A percentile compares a stretch with the other conserved stretches of the same genome.
These are phyloP conservation scores for Hanseniaspora gamundiae DNA, from an alignment of 1,139 yeast genomes.

Conservation along the genomic window DNA sequence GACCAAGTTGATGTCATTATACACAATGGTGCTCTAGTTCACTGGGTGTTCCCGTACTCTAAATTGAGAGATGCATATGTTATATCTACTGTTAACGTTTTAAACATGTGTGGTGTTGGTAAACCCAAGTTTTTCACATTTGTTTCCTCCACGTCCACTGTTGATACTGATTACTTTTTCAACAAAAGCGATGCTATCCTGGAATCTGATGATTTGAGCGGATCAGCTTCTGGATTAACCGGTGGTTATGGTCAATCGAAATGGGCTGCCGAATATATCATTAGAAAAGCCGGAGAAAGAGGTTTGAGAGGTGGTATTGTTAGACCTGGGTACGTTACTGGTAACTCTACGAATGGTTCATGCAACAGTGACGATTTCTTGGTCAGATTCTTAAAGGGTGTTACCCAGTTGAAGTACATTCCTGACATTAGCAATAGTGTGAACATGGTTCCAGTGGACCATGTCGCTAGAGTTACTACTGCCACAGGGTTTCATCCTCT, in stretches of 20 bases:
- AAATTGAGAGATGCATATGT: conserved; percentile 91
- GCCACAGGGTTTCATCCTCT: conserved; percentile 70
- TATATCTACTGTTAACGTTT: conserved; percentile 69
- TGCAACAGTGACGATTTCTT: conserved; percentile 94
- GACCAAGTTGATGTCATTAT: conserved; percentile 64
- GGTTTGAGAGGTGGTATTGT: conserved; percentile 84
- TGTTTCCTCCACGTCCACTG: conserved; percentile 89
- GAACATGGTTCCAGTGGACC: conserved; percentile 97
- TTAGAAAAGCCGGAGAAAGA: conserved; percentile 73
- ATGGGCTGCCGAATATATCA: conserved; percentile 91
- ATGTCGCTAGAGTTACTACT: conserved; percentile 83
- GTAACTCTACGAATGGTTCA: conserved; percentile 71
- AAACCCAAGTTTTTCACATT: conserved; percentile 79
- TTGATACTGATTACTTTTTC: conserved; percentile 75
- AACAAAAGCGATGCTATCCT: conserved; percentile 75
- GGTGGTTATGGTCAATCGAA: conserved; percentile 95
- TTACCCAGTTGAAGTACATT: conserved; percentile 71
- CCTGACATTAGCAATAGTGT: conserved; percentile 83
- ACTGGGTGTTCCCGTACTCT: conserved; percentile 95
- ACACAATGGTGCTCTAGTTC: conserved; percentile 96
- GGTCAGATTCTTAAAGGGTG: conserved; percentile 87
- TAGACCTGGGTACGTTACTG: conserved; percentile 94
- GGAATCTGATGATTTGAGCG: conserved; percentile 72
- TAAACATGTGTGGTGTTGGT: conserved; percentile 55
- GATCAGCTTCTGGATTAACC: conserved; percentile 71